A percentile compares a stretch with the other conserved stretches of the same genome.
Evolutionary conservation across 2,329 filamentous ascomycete species (phyloP).

Genomic region (Sporothrix brunneoviolacea): DNA sequence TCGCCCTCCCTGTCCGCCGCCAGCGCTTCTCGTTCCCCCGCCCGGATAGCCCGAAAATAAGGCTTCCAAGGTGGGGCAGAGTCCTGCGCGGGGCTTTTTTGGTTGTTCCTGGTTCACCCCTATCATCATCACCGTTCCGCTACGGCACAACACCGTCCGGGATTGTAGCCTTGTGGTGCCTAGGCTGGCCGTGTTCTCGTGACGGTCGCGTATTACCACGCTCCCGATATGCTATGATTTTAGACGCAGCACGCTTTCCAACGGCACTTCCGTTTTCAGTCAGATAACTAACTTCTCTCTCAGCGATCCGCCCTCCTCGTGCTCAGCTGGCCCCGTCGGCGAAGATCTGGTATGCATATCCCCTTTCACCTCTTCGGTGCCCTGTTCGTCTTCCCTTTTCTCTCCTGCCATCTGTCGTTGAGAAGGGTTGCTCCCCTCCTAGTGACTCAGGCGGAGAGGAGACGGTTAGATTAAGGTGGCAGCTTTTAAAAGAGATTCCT

Average conservation of each 20-base stretch:
- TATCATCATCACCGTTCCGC: neutral
- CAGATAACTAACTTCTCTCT: slow-evolving; percentile 24
- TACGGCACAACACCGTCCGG: slow-evolving; percentile 14
- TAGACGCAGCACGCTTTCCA: too few species aligned
- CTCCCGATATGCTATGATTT: neutral
- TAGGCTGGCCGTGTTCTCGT: neutral
- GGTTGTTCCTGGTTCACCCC: neutral
- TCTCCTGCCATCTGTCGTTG: neutral
- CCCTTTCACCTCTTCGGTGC: neutral
- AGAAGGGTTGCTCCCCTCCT: too few species aligned
- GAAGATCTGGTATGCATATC: slow-evolving; percentile 84
- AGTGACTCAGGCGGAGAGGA: too few species aligned
- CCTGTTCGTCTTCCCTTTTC: neutral
- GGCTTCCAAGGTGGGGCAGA: slow-evolving; percentile 20
- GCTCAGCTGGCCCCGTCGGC: slow-evolving; percentile 92
- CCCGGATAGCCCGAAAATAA: slow-evolving; percentile 13
- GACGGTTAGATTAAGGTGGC: too few species aligned
- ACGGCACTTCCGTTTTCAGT: too few species aligned
- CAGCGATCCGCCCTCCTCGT: slow-evolving; percentile 97
- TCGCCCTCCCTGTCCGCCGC: neutral
- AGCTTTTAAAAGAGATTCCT: neutral
- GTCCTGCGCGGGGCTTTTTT: slow-evolving; percentile 11
- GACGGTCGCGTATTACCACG: too few species aligned
- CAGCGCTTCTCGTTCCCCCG: neutral
- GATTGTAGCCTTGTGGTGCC: neutral